Evolutionary conservation across 2,329 filamentous ascomycete genomes (phyloP).

Genomic region (Aspergillus thermomutatus): DNA sequence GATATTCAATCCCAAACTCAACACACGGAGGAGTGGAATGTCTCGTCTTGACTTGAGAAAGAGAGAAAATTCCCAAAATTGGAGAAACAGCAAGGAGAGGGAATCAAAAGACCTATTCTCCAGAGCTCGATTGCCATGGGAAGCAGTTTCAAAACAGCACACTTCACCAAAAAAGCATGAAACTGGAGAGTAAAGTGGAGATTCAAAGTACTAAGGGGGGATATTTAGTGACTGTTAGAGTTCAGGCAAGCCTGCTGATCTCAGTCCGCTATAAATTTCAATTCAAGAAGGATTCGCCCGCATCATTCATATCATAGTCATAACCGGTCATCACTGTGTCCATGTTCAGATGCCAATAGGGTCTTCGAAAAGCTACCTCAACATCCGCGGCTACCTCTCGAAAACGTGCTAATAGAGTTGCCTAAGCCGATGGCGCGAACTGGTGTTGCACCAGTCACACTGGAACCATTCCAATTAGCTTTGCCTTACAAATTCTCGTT

Average conservation of each 20-base stretch:
- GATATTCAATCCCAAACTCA: not conserved
- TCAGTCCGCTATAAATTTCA: not conserved
- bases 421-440: conserved; percentile 32
- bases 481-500: not conserved
- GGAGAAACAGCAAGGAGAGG: not conserved
- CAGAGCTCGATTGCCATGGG: not conserved
- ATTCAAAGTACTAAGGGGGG: not conserved
- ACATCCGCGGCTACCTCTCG: not conserved
- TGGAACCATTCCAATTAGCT: conserved; percentile 11
- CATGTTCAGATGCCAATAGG: not conserved
- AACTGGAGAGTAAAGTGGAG: not conserved
- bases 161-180: conserved; percentile 3
- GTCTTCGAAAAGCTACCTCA: too few relatives aligned
- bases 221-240: not conserved
- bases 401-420: conserved; percentile 16
- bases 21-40: not conserved
- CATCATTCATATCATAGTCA: not conserved
- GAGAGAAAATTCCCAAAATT: not conserved
- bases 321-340: not conserved
- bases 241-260: not conserved
- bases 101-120: not conserved
- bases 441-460: conserved; percentile 45
- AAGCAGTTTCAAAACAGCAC: not conserved
- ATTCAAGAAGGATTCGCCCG: not conserved
- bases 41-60: not conserved